Conservation (phyloP, 176 grass and related monocot genomes). For the Aegilops sharonensis region DNA sequence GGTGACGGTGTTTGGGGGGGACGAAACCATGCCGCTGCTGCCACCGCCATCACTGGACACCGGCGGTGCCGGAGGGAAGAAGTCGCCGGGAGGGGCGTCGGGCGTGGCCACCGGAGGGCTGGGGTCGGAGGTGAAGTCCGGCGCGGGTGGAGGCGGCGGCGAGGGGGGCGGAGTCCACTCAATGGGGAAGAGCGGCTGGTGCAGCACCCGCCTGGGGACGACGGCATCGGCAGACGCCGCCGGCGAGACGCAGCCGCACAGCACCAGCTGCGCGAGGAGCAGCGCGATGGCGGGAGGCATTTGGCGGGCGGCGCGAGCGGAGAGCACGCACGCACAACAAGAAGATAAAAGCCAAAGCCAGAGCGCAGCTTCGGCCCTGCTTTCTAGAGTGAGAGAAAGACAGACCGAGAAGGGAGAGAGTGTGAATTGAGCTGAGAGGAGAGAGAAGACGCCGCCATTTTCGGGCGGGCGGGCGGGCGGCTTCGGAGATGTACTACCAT, state of each 20-base stretch:
- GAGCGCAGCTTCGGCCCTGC: not conserved
- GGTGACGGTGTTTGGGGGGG: constrained; percentile 48
- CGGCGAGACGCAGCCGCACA: not conserved
- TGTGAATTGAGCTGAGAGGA: not conserved
- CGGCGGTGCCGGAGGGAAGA: constrained; percentile 57
- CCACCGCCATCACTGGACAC: not conserved
- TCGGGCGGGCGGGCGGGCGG: not conserved
- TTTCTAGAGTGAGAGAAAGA: constrained; percentile 37
- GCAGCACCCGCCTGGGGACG: constrained; percentile 47
- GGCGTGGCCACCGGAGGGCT: constrained; percentile 29
- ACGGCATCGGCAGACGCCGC: constrained; percentile 14
- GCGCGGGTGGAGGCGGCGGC: constrained; percentile 44
- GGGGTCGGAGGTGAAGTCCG: constrained; percentile 61
- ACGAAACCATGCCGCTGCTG: not conserved
- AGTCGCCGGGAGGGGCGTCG: constrained; percentile 25
- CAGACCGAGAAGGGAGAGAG: not conserved
- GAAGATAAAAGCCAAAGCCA: not conserved
- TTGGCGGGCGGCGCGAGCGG: not conserved
- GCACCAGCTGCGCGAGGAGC: constrained; percentile 6
- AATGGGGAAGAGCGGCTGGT: constrained; percentile 88
- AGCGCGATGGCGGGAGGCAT: constrained; percentile 41
- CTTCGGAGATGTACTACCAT: not conserved
- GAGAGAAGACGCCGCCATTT: constrained; percentile 47
- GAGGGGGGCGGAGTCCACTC: constrained; percentile 83
- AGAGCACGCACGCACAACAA: not conserved